Base-by-base conservation (phyloP, 495 filamentous ascomycete genomes). In the Durotheca rogersii region DNA sequence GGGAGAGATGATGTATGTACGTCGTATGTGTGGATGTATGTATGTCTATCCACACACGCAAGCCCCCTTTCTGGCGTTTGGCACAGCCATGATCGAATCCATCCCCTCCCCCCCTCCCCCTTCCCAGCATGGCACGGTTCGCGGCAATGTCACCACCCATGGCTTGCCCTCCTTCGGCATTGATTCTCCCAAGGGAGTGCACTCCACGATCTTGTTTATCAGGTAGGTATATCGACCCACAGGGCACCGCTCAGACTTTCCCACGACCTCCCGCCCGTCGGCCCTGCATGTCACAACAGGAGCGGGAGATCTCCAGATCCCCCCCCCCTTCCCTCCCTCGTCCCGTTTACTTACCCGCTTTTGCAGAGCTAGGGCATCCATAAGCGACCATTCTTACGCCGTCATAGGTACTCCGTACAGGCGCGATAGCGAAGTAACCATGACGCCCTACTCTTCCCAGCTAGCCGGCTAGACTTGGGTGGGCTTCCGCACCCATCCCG, bases 301-400 rank as follows among this genome's bases (percentile, higher is more conserved):
- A 52, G 53, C 60, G 62, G 62, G 60, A 61, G 60, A 63, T 56
- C 60, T 60, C 59, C 58, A 61, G 57, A 65, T 52, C 55, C 62
- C 59, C n/a, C n/a, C n/a, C n/a, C n/a, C n/a, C n/a, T n/a, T n/a
- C n/a, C n/a, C n/a, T n/a, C n/a, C n/a, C n/a, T n/a, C n/a, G n/a
- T n/a, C n/a, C n/a, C n/a, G n/a, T n/a, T n/a, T 61, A 58, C 55
- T 58, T 65, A 65, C 62, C 62, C 62, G 62, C 62, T 62, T 56
- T 65, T 65, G 62, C 62, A 65, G 62, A 38, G 27, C 32, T 21
- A 33, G 42, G 29, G 42, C 56, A 57, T 46, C 56, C 56, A 55
- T 47, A 56, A 47, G 42, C 32, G 50, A 37, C 35, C 43, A 41
- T 7, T 44, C 20, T 19, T 49, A 41, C 38, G 49, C 45, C 33